Conservation (phyloP, 176 grass and related monocot species). For the Elymus sibiricus region DNA sequence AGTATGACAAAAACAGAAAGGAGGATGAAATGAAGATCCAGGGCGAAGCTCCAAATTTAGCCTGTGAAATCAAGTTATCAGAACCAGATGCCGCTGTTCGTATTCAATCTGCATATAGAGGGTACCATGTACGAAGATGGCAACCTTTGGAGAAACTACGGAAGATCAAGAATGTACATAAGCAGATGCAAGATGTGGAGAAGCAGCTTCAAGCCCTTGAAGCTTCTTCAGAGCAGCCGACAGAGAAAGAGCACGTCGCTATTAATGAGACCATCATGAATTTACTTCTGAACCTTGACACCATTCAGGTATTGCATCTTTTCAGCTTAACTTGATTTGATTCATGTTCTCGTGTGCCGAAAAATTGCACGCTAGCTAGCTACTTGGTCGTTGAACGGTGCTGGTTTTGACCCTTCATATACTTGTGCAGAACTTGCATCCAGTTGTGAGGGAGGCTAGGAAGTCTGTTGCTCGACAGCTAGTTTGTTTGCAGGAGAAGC, state of each 20-base stretch:
- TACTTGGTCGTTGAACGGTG: not conserved
- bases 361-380: not conserved
- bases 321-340: not conserved
- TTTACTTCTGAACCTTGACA: constrained; percentile 85
- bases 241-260: constrained; percentile 43
- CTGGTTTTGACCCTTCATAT: constrained; percentile 10
- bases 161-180: constrained; percentile 47
- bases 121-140: constrained; percentile 69
- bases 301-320: constrained; percentile 63
- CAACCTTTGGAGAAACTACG: constrained; percentile 66
- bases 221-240: constrained; percentile 23
- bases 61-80: constrained; percentile 18
- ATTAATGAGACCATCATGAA: constrained; percentile 75
- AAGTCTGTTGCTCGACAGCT: constrained; percentile 70
- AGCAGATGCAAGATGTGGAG: constrained; percentile 45
- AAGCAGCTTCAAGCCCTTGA: constrained; percentile 52
- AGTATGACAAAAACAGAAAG: constrained; percentile 7
- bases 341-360: not conserved
- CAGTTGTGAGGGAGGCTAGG: constrained; percentile 60
- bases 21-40: not conserved
- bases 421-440: constrained; percentile 55
- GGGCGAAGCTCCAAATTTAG: constrained; percentile 15
- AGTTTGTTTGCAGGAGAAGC: constrained; percentile 65
- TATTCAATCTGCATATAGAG: constrained; percentile 75
- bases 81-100: constrained; percentile 42